Evolutionary conservation across 495 filamentous ascomycete species (phyloP).

Genomic region (Daldinia childiae): DNA sequence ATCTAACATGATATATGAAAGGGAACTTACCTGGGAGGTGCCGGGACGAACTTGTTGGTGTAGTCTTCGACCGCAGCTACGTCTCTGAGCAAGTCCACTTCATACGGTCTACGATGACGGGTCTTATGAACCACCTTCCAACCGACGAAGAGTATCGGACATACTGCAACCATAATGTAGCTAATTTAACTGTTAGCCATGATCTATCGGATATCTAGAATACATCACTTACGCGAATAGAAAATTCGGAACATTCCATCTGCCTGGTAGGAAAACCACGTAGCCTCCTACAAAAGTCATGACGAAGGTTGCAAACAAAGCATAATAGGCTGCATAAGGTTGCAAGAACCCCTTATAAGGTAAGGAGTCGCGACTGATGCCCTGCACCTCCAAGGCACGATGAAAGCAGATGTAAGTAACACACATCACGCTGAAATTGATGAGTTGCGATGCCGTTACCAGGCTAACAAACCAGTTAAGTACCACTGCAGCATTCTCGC

Average conservation of each 20-base stretch:
- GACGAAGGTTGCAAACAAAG: conserved; percentile 64
- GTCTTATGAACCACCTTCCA: conserved; percentile 79
- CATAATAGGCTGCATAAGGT: conserved; percentile 77
- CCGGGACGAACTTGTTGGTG: conserved; percentile 67
- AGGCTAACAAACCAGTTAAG: conserved; percentile 80
- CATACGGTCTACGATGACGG: conserved; percentile 61
- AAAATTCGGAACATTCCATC: conserved; percentile 78
- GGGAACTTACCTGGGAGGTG: conserved; percentile 62
- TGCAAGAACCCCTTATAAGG: conserved; percentile 74
- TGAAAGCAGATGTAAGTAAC: conserved; percentile 80
- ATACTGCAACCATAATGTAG: conserved; percentile 34
- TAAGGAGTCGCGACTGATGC: conserved; percentile 67
- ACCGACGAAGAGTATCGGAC: conserved; percentile 69
- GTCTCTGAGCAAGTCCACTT: conserved; percentile 70
- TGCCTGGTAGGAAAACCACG: conserved; percentile 74
- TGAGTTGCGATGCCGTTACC: conserved; percentile 76
- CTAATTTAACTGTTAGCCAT: conserved; percentile 10
- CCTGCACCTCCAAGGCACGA: conserved; percentile 73
- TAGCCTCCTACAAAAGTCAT: conserved; percentile 84
- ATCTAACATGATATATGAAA: neutral
- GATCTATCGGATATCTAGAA: neutral
- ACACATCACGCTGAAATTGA: conserved; percentile 77
- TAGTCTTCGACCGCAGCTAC: conserved; percentile 82
- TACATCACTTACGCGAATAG: conserved; percentile 70
- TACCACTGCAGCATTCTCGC: conserved; percentile 71